Evolutionary conservation across 2,329 filamentous ascomycete species (phyloP), one percentile per base, ranked within the genome.

Genomic region (Colletotrichum coccodes): DNA sequence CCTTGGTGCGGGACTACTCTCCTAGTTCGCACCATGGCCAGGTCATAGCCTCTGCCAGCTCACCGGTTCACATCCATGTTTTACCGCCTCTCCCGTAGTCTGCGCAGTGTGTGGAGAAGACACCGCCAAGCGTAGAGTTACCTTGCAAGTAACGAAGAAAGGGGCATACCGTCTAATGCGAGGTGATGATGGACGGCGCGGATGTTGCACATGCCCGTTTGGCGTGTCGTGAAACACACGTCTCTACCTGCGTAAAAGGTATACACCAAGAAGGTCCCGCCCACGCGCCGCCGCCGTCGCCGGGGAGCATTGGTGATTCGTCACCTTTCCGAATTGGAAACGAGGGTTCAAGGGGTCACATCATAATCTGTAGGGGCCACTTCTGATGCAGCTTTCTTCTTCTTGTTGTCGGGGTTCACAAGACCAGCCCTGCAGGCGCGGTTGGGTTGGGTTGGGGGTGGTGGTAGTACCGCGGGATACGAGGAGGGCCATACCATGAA

Each of bases 401-500:
- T 21, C 38, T 28, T 47, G n/a, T 23, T 21, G 6, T 52, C 65
- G 47, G 47, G 40, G 47, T 53, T 54, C 54, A 59, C 53, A 68
- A 18, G 26, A 44, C 36, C 49, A 42, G 40, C 47, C 40, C 60
- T 59, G 40, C 60, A 64, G 11, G 60, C 36, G 53, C 52, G 23
- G 32, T 34, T 30, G 44, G 61, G 14, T 30, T 57, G 53, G 28
- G 36, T 36, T 9, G 23, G 18, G 32, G 32, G 21, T 46, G 49
- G 47, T 58, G 11, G 52, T 58, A 64, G 12, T 2, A 21, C 30
- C 5, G 30, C 49, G 42, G 38, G 49, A 68, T 65, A 65, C 60
- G 65, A 68, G 65, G 30, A 32, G 50, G 40, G 53, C 59, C 47
- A 54, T 49, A 46, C 59, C 47, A 54, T 49, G 65, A 60, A 47